These are phyloP conservation scores for Moesziomyces aphidis DNA, from an alignment of 1,284 basidiomycete species.

Conservation along the genomic window DNA sequence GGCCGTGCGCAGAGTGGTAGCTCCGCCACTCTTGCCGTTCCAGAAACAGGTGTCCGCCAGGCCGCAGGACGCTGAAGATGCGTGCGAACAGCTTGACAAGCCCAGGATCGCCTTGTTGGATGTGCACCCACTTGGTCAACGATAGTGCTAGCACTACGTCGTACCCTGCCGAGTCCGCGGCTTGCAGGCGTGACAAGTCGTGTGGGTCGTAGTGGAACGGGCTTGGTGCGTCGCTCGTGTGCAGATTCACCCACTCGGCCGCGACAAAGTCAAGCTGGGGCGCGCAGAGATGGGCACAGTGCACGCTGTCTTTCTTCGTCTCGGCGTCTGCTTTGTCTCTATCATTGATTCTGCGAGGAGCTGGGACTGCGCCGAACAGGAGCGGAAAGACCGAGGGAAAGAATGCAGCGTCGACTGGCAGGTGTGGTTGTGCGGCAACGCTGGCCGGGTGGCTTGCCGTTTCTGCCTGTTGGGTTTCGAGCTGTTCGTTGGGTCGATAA, in stretches of 20 bases:
- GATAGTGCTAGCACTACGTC: slow-evolving; percentile 30
- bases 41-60: slow-evolving; percentile 16
- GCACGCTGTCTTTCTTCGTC: background rate
- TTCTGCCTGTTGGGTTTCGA: background rate
- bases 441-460: too few relatives aligned
- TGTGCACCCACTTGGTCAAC: slow-evolving; percentile 51
- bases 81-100: slow-evolving; percentile 27
- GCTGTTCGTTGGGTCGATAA: slow-evolving; percentile 4
- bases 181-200: background rate
- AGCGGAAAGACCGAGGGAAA: slow-evolving; percentile 34
- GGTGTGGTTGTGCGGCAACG: background rate
- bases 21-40: slow-evolving; percentile 39
- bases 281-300: background rate
- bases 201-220: background rate
- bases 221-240: background rate
- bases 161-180: slow-evolving; percentile 2
- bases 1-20: slow-evolving; percentile 25
- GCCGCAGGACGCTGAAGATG: slow-evolving; percentile 11
- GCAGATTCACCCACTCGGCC: slow-evolving; percentile 24
- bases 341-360: background rate
- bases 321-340: background rate
- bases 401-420: slow-evolving; percentile 16
- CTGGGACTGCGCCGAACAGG: slow-evolving; percentile 15
- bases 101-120: slow-evolving; percentile 32
- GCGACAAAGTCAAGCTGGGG: slow-evolving; percentile 17